phyloP scores from a whole-genome alignment of 129 eudicot genomes.

The Artemisia argyi region DNA sequence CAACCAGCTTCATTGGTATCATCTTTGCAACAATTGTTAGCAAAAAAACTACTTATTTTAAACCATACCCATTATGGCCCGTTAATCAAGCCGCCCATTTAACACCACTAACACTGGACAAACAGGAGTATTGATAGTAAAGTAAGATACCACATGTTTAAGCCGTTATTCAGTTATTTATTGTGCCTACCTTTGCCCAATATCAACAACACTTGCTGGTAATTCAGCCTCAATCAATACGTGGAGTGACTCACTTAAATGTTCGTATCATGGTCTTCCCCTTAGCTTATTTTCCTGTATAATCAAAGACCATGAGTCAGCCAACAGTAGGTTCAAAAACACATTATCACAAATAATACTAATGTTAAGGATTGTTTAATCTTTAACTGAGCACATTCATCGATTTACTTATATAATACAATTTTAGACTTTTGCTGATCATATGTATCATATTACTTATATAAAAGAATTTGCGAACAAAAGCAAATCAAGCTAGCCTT shows the following conservation, averaged over 20 bases:
- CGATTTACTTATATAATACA: no score
- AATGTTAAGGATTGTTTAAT: no score
- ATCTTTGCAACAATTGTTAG: no score
- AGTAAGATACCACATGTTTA: conserved; percentile 78
- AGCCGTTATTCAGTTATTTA: conserved; percentile 75
- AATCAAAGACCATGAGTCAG: conserved; percentile 10
- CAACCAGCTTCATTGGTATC: no score
- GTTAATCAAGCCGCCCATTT: neutral
- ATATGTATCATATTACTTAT: no score
- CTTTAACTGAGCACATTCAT: no score
- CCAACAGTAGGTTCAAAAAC: no score
- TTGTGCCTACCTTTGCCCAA: conserved; percentile 68
- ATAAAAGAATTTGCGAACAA: no score
- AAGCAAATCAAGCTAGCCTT: no score
- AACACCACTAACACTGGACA: neutral
- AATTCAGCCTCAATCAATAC: conserved; percentile 78
- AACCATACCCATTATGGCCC: neutral
- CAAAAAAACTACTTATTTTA: neutral
- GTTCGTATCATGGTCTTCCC: conserved; percentile 82
- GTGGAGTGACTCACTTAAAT: conserved; percentile 71
- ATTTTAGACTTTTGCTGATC: no score
- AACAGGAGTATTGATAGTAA: conserved; percentile 3
- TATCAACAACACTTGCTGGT: conserved; percentile 70
- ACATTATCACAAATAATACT: no score
- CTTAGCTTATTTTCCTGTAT: conserved; percentile 82